These are phyloP conservation scores for Copromyces sp. DNA, from an alignment of 495 filamentous ascomycete species.

Conservation along the genomic window DNA sequence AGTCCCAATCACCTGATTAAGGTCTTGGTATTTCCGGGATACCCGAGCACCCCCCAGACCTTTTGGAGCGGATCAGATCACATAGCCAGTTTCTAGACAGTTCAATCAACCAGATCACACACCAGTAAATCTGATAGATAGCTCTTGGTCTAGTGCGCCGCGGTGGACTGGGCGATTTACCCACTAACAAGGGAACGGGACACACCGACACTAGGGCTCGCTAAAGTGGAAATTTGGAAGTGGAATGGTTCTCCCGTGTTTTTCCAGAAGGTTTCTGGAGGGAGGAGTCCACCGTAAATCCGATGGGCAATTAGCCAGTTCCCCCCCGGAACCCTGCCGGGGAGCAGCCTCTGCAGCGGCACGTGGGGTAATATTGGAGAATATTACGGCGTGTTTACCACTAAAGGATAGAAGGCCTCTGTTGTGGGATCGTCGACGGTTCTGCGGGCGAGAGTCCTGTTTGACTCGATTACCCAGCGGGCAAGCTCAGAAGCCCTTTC, in stretches of 20 bases:
- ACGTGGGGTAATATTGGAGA: not conserved
- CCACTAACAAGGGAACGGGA: not conserved
- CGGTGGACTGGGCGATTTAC: not conserved
- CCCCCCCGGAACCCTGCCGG: not conserved
- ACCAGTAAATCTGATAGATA: no score
- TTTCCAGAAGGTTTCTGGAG: not conserved
- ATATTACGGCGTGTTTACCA: not conserved
- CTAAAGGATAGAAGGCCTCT: not conserved
- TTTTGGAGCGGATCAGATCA: no score
- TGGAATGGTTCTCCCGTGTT: not conserved
- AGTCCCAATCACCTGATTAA: no score
- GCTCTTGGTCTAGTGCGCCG: not conserved
- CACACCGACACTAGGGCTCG: not conserved
- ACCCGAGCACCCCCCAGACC: no score
- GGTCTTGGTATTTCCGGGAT: no score
- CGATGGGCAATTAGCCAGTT: not conserved
- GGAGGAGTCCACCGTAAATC: not conserved
- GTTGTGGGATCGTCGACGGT: not conserved
- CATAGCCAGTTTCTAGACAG: no score
- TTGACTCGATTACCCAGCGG: not conserved
- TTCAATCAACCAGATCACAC: no score
- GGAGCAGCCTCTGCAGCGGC: not conserved
- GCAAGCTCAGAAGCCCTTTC: not conserved
- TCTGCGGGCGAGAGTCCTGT: not conserved
- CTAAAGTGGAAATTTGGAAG: not conserved